phyloP scores from a whole-genome alignment of 352 stramenopile species.

The Phytophthora lateralis region DNA sequence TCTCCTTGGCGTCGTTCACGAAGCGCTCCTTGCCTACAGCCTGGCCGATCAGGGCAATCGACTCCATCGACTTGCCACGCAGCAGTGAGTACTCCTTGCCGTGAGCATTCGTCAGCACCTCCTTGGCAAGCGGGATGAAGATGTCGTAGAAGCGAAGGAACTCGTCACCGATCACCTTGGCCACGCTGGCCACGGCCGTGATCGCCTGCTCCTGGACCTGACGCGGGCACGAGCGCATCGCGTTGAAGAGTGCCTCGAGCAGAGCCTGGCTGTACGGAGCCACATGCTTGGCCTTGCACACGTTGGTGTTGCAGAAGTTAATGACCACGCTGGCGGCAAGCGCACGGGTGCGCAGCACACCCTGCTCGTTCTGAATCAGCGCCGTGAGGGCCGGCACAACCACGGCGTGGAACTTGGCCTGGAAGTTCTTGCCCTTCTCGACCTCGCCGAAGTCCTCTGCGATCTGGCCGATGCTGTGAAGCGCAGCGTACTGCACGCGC shows the following conservation, averaged over 20 bases:
- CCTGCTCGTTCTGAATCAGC: constrained; percentile 66
- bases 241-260: constrained; percentile 82
- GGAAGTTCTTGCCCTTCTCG: constrained; percentile 89
- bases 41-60: constrained; percentile 87
- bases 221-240: constrained; percentile 72
- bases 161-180: constrained; percentile 81
- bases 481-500: constrained; percentile 81
- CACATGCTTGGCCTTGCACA: constrained; percentile 85
- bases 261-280: constrained; percentile 64
- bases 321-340: constrained; percentile 80
- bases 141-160: constrained; percentile 87
- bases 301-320: constrained; percentile 88
- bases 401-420: constrained; percentile 73
- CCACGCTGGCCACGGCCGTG: constrained; percentile 84
- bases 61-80: constrained; percentile 89
- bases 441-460: constrained; percentile 86
- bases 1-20: constrained; percentile 73
- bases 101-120: constrained; percentile 77
- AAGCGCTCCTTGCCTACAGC: constrained; percentile 88
- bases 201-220: constrained; percentile 90
- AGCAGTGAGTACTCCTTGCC: constrained; percentile 84
- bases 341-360: constrained; percentile 74
- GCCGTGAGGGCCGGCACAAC: constrained; percentile 73
- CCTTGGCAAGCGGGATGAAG: constrained; percentile 88
- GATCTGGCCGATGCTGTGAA: constrained; percentile 86